phyloP scores from a whole-genome alignment of 164 flowering plant species.

The Malania oleifera region DNA sequence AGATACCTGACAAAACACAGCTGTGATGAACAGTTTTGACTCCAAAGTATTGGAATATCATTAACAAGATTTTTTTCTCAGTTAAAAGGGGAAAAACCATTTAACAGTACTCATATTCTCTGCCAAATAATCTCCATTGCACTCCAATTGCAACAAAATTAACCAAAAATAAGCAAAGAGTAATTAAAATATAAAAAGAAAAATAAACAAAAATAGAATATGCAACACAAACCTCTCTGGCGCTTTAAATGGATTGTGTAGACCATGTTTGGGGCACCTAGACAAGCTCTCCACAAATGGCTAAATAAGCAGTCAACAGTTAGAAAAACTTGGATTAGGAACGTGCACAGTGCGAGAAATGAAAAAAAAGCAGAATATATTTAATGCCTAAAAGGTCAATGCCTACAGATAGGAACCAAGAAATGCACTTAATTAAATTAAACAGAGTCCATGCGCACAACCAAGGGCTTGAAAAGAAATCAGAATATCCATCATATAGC shows the following conservation, averaged over 20 bases:
- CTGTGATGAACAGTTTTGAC: background rate
- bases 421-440: background rate
- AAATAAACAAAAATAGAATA: background rate
- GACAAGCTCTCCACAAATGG: slow-evolving; percentile 97
- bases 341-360: background rate
- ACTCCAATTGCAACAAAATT: background rate
- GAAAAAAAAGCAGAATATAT: background rate
- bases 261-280: slow-evolving; percentile 87
- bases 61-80: background rate
- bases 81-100: background rate
- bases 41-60: background rate
- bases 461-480: background rate
- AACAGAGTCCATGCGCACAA: background rate
- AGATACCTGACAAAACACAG: slow-evolving; percentile 60
- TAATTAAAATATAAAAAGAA: background rate
- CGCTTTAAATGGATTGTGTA: slow-evolving; percentile 88
- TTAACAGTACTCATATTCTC: background rate
- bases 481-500: background rate
- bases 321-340: background rate
- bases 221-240: slow-evolving; percentile 70
- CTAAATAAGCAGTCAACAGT: slow-evolving; percentile 33
- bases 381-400: background rate
- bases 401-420: background rate
- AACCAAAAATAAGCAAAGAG: background rate
- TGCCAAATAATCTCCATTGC: background rate